Evolutionary conservation across 139 green algal species (phyloP), one percentile per base, ranked within the genome.

Genomic region (Auxenochlorella protothecoides): DNA sequence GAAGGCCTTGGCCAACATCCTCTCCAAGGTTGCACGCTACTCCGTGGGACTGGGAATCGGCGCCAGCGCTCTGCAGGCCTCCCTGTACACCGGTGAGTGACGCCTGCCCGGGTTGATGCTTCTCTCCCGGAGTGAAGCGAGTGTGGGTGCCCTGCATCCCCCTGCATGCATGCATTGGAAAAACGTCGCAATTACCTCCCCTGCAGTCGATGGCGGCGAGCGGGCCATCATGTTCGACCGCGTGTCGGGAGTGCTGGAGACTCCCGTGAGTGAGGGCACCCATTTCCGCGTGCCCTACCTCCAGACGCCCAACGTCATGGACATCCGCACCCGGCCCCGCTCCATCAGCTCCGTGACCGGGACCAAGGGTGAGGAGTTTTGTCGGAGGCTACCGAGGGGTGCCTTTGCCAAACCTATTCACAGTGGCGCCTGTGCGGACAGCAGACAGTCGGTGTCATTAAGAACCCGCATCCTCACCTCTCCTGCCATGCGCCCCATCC

Each of bases 191-290:
- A 44, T 44, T 44, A 44, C 27, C 27, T 44, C 27, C 27, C 5
- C 60, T 75, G 76, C 89, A 96, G 95, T 98, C 14, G 96, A 99
- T 78, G 93, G 95, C 12, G 95, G 95, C 4, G 89, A 98, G 75
- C 80, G 91, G 5, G 93, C 91, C n/a, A 92, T 99, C 5, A 92
- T 99, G 68, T 99, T 98, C 62, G 93, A 99, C 74, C 83, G 94
- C 6, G 91, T 97, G 68, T 72, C 84, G 8, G 95, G 95, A 61
- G 89, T 99, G 62, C 71, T 97, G 67, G 73, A 86, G 3, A 79
- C 92, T 64, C 86, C 89, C 0, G 74, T 86, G 0, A 85, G 88
- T 10, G 95, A 99, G 78, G 95, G 95, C 72, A 98, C 92, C 53
- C 93, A 98, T 82, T 86, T 96, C 67, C 75, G 88, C 8, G 77